Conservation (phyloP, 805 yeast genomes). For the Wickerhamiella domercqiae region DNA sequence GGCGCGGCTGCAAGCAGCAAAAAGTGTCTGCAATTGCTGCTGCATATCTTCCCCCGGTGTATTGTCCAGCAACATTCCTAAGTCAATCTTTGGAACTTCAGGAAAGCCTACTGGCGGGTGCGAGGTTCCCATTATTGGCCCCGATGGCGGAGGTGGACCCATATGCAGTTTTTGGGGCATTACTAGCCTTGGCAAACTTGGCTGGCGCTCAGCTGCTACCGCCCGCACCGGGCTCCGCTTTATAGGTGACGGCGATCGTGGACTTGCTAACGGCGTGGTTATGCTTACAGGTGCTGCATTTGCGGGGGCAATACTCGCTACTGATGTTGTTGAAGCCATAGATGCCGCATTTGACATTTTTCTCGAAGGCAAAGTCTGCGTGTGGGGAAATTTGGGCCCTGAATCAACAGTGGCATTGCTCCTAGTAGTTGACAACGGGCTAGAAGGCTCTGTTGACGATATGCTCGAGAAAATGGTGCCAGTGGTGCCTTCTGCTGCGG, state of each 20-base stretch:
- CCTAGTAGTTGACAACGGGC: too few species aligned
- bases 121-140: background rate
- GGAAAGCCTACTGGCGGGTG: slow-evolving; percentile 15
- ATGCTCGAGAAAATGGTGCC: background rate
- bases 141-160: background rate
- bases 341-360: slow-evolving; percentile 20
- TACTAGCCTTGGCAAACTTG: slow-evolving; percentile 2
- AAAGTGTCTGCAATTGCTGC: background rate
- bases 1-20: background rate
- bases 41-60: slow-evolving; percentile 22
- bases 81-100: slow-evolving; percentile 23
- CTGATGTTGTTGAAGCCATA: slow-evolving; percentile 15
- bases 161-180: slow-evolving; percentile 5
- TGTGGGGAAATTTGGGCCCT: slow-evolving; percentile 6
- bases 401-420: too few species aligned
- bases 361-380: slow-evolving; percentile 5
- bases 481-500: background rate
- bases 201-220: background rate
- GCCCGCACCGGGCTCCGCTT: slow-evolving; percentile 8
- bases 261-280: slow-evolving; percentile 1
- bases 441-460: background rate
- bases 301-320: slow-evolving; percentile 5
- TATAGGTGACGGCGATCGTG: slow-evolving; percentile 8
- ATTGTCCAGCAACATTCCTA: slow-evolving; percentile 25
- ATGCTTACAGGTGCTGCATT: background rate